Base-by-base conservation (phyloP, 2,329 filamentous ascomycete species). In the Colletotrichum zoysiae region DNA sequence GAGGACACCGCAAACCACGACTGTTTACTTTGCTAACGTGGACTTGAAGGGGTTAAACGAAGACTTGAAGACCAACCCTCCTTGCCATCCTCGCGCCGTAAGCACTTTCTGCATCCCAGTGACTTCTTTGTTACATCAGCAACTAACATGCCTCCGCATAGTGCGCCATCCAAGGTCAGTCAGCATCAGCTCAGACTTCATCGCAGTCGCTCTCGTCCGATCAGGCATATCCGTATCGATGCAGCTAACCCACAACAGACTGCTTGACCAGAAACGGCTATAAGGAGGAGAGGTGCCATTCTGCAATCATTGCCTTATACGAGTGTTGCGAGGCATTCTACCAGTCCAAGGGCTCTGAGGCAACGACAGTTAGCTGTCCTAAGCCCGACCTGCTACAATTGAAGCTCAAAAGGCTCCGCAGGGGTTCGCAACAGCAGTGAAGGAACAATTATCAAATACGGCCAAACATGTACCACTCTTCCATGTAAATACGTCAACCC, bases 251-350 rank as follows among this genome's bases (percentile, higher is more conserved):
- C 18, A 12, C 33, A 40, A 23, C 77, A 97, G 94, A 91, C 76
- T 99, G 96, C 78, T 86, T 99, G 74, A 90, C 89, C 58, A 95
- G 91, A 82, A 95, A 95, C 81, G 90, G 90, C 65, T 98, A 93
- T 84, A 89, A 97, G 72, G 95, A 98, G 82, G 90, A 90, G 55
- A 97, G 91, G 78, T 99, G 96, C 82, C 89, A 92, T 78, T 81
- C 84, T 23, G 86, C 94, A 78, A 88, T 99, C 68, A 91, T 95
- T 79, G 93, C 94, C 3, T 85, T 99, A 33, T 99, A 98, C 82
- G 92, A 96, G 76, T 99, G 96, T 83, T 99, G 96, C 82, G 91
- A 95, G 78, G 88, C 89, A 16, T 97, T 98, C 80, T 98, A 99
- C 82, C 84, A 91, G 76, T 87, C 89, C 69, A 89, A 93, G 71